Base-by-base conservation (phyloP, 441 rosid species). In the Dalechampia spathulata region DNA sequence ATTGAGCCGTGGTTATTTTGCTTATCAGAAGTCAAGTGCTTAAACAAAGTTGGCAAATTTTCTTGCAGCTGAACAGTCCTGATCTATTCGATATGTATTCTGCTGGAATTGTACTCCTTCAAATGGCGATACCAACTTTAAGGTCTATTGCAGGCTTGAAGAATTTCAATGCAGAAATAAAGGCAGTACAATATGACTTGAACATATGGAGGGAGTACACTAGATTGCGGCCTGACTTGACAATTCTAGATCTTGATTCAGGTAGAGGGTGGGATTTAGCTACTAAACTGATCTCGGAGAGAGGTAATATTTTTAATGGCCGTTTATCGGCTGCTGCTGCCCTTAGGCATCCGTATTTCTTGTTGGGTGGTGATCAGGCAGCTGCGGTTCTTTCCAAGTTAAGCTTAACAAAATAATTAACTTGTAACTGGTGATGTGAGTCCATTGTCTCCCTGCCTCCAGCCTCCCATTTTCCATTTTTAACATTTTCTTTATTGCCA, bases 211-310 rank as follows among this genome's bases (percentile, higher is more conserved):
- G 89, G 66, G 71, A 72, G 58, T 55, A 42, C 64, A 92, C 92
- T 44, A 78, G 87, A 66, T 75, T 67, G 27, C 80, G 88, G 71
- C 94, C 96, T 7, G 88, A 88, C 74, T 72, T 92, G 16, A 84
- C 72, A 41, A 74, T 88, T 51, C 93, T 88, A 17, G 99, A 88
- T 64, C 85, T 92, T 0, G 98, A 92, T 60, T 84, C 90, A 0
- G 96, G 90, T 42, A 86, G 92, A 72, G 98, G 96, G 21, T 88
- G 98, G 98, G 94, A 92, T 66, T 76, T 88, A 36, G 96, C 95
- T 53, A 84, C 85, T 1, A 88, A 83, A 72, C 80, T 92, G 38
- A 74, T 92, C 39, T 84, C 96, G 2, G 78, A 86, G 72, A 77
- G 96, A 78, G 89, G 95, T 21, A 76, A 65, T 59, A 71, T 87